These are phyloP conservation scores for Ophiosphaerella korrae DNA, from an alignment of 2,329 filamentous ascomycete species.

Conservation along the genomic window DNA sequence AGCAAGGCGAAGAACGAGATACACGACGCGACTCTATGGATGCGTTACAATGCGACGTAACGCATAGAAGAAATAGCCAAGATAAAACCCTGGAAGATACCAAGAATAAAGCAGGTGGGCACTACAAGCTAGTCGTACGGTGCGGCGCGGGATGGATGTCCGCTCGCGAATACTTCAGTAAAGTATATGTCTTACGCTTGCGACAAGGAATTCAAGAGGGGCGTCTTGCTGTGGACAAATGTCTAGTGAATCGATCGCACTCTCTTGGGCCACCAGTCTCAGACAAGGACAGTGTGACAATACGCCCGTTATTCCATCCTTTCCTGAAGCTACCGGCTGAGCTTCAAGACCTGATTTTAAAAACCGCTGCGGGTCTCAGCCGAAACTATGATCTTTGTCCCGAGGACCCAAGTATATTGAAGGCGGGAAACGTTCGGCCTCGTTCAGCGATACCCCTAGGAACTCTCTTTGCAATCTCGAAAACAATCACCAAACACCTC, in stretches of 20 bases:
- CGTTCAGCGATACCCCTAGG: constrained; percentile 14
- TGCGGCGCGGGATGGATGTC: constrained; percentile 38
- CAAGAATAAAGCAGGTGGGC: background rate
- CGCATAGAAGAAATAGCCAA: background rate
- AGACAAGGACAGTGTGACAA: constrained; percentile 22
- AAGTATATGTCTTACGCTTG: constrained; percentile 26
- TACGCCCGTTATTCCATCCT: constrained; percentile 36
- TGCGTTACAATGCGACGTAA: background rate
- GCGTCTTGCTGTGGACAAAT: constrained; percentile 1
- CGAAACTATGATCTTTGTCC: constrained; percentile 16
- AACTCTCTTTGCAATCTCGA: constrained; percentile 26
- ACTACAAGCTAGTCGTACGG: constrained; percentile 34
- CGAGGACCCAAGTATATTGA: background rate
- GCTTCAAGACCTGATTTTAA: constrained; percentile 36
- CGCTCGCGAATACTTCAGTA: constrained; percentile 36
- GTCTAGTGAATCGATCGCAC: constrained; percentile 3
- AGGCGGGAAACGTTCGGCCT: background rate
- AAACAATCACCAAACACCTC: constrained; percentile 21
- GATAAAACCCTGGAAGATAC: background rate
- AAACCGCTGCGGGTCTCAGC: constrained; percentile 21
- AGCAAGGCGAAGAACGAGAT: background rate
- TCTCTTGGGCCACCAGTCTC: constrained; percentile 7
- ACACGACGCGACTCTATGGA: constrained; percentile 11
- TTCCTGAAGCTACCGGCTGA: constrained; percentile 34
- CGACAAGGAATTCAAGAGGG: background rate